A percentile compares a stretch with the other conserved stretches of the same genome.
These are phyloP conservation scores for Magnusiomyces ingens DNA, from an alignment of 1,139 yeast species.

Conservation along the genomic window DNA sequence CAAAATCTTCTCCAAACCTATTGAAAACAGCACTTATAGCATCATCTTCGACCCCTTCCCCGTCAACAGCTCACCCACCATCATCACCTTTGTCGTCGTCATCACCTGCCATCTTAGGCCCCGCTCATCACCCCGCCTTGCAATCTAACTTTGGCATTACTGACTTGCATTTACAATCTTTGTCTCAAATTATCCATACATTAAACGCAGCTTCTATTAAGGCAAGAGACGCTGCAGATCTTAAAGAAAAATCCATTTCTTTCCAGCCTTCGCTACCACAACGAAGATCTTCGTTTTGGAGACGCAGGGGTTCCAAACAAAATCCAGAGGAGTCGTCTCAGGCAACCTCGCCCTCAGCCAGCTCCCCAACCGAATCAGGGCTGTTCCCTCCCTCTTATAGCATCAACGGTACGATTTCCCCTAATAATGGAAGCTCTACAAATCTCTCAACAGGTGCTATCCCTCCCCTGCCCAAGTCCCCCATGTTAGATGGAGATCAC, in stretches of 20 bases:
- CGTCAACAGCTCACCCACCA: not conserved
- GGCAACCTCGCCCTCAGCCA: not conserved
- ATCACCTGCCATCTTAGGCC: too few relatives aligned
- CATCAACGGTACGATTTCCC: not conserved
- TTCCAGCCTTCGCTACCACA: conserved; percentile 11
- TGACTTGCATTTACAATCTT: not conserved
- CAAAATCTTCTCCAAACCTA: not conserved
- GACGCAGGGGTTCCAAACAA: conserved; percentile 7
- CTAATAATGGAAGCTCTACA: not conserved
- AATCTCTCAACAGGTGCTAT: too few relatives aligned
- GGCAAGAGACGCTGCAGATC: conserved; percentile 12
- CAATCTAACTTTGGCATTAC: too few relatives aligned
- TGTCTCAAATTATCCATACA: conserved; percentile 7
- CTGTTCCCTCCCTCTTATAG: not conserved
- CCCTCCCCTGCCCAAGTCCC: not conserved
- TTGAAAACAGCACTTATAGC: not conserved
- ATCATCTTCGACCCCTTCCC: not conserved
- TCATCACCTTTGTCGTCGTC: too few relatives aligned
- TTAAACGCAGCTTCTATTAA: conserved; percentile 11
- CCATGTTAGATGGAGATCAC: not conserved
- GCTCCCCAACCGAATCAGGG: not conserved
- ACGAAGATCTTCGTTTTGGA: conserved; percentile 23
- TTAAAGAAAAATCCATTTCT: conserved; percentile 2
- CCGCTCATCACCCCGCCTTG: too few relatives aligned
- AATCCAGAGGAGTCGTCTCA: not conserved